phyloP scores from a whole-genome alignment of 306 rosid species.

The Quercus suber region DNA sequence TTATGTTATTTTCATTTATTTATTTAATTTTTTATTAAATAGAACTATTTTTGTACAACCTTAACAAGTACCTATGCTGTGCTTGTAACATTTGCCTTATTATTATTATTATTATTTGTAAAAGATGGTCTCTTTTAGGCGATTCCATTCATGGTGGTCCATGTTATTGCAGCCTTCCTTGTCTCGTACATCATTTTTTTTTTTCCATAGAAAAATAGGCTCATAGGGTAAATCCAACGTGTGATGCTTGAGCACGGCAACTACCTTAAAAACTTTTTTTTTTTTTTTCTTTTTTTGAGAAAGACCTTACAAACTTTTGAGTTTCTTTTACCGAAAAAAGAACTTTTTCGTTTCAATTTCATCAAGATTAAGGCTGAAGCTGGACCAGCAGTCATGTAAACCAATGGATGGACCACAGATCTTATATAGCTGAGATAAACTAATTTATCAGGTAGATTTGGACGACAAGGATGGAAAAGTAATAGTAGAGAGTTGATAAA shows the following conservation, averaged over 20 bases:
- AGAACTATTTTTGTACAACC: no score
- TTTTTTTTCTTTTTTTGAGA: not conserved
- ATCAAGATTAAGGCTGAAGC: not conserved
- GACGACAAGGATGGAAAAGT: no score
- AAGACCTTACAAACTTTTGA: not conserved
- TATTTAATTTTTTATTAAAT: no score
- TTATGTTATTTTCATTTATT: no score
- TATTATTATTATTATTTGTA: not conserved
- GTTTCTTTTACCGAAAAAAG: not conserved
- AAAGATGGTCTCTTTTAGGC: not conserved
- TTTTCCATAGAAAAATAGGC: not conserved
- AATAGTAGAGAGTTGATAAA: no score
- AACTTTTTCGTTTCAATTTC: not conserved
- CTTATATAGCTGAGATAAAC: no score
- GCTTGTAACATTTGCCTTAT: no score
- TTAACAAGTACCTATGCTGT: no score
- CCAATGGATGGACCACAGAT: no score
- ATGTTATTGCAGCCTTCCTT: conserved; percentile 17
- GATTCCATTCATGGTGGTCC: conserved; percentile 10
- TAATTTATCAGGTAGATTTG: no score
- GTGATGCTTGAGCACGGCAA: not conserved
- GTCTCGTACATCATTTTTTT: conserved; percentile 1
- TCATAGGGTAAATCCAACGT: not conserved
- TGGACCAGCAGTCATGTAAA: no score
- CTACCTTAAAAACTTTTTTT: not conserved